Conservation (phyloP, 805 yeast genomes). For the Wickerhamomyces mucosus region DNA sequence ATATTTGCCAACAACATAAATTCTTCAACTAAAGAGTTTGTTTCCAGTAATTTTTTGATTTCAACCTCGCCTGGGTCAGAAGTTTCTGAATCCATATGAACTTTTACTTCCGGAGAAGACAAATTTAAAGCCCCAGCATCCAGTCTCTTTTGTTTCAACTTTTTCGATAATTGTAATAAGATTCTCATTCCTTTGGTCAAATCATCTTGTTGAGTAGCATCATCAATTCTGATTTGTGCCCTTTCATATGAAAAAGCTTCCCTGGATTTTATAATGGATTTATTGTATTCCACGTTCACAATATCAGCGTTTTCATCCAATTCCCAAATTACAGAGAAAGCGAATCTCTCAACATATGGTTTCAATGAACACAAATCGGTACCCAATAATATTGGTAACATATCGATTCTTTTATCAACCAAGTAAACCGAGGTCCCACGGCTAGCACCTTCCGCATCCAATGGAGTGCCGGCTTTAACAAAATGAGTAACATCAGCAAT, state of each 20-base stretch:
- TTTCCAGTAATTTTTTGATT: conserved; percentile 76
- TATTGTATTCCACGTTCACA: conserved; percentile 66
- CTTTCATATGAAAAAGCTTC: conserved; percentile 92
- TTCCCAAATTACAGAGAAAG: conserved; percentile 96
- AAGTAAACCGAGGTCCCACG: conserved; percentile 96
- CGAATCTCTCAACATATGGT: conserved; percentile 92
- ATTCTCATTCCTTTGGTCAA: conserved; percentile 85
- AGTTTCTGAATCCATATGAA: conserved; percentile 93
- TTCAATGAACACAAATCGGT: conserved; percentile 92
- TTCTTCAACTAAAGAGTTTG: conserved; percentile 95
- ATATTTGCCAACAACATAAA: conserved; percentile 97
- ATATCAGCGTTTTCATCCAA: conserved; percentile 80
- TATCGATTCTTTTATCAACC: conserved; percentile 97
- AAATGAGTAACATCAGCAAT: conserved; percentile 98
- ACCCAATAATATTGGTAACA: conserved; percentile 92
- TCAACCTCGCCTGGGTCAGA: conserved; percentile 96
- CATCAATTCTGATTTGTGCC: conserved; percentile 91
- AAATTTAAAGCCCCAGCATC: conserved; percentile 94
- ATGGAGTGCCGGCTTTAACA: conserved; percentile 84
- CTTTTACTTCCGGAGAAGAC: conserved; percentile 97
- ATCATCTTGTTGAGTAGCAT: conserved; percentile 63
- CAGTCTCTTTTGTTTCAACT: conserved; percentile 73
- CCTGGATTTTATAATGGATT: conserved; percentile 82
- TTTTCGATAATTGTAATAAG: conserved; percentile 68
- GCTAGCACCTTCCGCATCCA: conserved; percentile 93